These are phyloP conservation scores for Tetradesmus obliquus DNA, from an alignment of 139 green algal species.

Conservation along the genomic window DNA sequence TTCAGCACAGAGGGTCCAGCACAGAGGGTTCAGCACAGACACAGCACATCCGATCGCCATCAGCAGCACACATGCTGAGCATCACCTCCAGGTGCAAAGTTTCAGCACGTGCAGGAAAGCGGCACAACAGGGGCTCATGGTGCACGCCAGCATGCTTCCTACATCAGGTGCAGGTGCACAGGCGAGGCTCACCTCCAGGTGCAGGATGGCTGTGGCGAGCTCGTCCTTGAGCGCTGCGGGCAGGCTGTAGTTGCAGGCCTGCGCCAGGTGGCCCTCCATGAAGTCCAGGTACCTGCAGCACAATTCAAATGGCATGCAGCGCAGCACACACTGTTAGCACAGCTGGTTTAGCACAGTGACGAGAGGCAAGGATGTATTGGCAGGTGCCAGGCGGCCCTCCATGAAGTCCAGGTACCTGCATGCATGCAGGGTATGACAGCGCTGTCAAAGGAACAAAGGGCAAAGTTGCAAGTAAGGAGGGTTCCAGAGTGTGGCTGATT, in stretches of 20 bases:
- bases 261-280: conserved; percentile 48
- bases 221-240: conserved; percentile 34
- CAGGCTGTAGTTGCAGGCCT: conserved; percentile 46
- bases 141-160: neutral
- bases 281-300: conserved; percentile 60
- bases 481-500: too few species aligned
- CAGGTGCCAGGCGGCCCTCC: conserved; percentile 42
- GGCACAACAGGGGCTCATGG: neutral
- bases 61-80: too few species aligned
- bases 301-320: neutral
- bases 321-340: neutral
- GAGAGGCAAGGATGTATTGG: conserved; percentile 31
- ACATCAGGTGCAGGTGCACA: neutral
- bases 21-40: too few species aligned
- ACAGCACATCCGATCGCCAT: too few species aligned
- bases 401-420: conserved; percentile 63
- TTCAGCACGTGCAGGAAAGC: neutral
- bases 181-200: conserved; percentile 48
- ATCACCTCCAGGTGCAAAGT: too few species aligned
- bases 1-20: too few species aligned
- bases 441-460: too few species aligned
- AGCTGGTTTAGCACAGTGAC: too few species aligned
- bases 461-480: too few species aligned
- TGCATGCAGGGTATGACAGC: neutral
- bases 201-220: conserved; percentile 46